Base-by-base conservation (phyloP, 192 early-diverging fungal genomes). In the Rhizophagus sp. region DNA sequence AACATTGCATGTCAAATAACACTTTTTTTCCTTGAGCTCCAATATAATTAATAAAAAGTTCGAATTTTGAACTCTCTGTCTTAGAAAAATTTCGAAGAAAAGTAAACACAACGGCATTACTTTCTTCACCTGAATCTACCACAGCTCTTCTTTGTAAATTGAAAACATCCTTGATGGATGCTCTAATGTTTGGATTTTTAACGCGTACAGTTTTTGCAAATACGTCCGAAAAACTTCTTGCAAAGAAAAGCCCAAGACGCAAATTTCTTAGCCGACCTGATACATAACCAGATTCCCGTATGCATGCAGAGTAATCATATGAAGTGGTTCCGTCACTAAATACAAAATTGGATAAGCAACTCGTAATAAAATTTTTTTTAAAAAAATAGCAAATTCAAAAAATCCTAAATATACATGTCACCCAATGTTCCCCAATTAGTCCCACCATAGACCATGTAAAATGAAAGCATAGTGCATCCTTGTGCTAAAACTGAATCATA, bases 361-460 rank as follows among this genome's bases (percentile, higher is more conserved):
- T 47, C 8, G 44, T 47, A 47, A 47, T 47, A 41, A 70, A 75
- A 24, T 69, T 2, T 30, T 30, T 61, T 70, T 25, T 68, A 80
- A 52, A 22, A 36, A 44, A 73, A 8, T 6, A 1, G 36, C 8
- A 36, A 39, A n/a, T 70, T 17, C 17, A n/a, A 67, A 27, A 78
- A 82, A 22, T 64, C 1, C 17, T 41, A 41, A 3, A 86, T 85
- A 85, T 88, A 90, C 90, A 85, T 76, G 64, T 89, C 89, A 24
- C 93, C 93, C 2, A 94, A 33, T 1, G 91, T 90, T 8, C 93
- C 93, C 93, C 93, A 94, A 70, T 94, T 94, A n/a, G 93, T 94
- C 11, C 93, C 93, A 15, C 93, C 93, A 78, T 94, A 94, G 24
- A 87, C 85, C 89, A 93, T 94, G 81, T 94, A 93, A 64, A 93